Base-by-base conservation (phyloP, 495 filamentous ascomycete genomes). In the Daldinia loculata region DNA sequence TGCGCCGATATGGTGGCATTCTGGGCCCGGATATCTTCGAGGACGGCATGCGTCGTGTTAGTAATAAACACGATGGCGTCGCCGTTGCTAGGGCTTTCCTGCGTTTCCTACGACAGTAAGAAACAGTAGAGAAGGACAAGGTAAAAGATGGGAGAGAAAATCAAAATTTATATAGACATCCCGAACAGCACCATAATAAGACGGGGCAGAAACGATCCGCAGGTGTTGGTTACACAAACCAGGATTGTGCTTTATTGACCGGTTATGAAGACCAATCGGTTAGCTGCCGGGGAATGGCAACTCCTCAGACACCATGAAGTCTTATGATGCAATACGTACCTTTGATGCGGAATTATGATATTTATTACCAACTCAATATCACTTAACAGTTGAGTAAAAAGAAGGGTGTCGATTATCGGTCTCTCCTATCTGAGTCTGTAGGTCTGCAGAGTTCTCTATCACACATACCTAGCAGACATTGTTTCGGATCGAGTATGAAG, bases 41-140 rank as follows among this genome's bases (percentile, higher is more conserved):
- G 52, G 91, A 92, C 69, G 91, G 85, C n/a, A 84, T 94, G 79
- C 77, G 66, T 2, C 83, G 93, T 67, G 90, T 89, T 39, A 80
- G 74, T 15, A 85, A 88, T 52, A 79, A 85, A 58, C 92, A 97
- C 61, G 93, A 97, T 80, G 94, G 94, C 5, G 78, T 93, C 6
- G 77, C 82, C 2, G 88, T 97, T 41, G 88, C 88, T 0, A 76
- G 81, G 67, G 89, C 83, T 0, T 95, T 97, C 76, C 75, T 97
- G 77, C 87, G 82, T 58, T 95, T 98, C 72, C 71, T 97, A 65
- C 79, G 89, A 30, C 89, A 91, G 66, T 80, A 71, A 26, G 50
- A 24, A 15, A 17, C 9, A 38, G 29, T 24, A 36, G 51, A 29
- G 11, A 30, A 53, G 51, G 22, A 30, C 6, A 19, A 17, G n/a